These are phyloP conservation scores for Parathielavia appendiculata DNA, from an alignment of 495 filamentous ascomycete species.

Conservation along the genomic window DNA sequence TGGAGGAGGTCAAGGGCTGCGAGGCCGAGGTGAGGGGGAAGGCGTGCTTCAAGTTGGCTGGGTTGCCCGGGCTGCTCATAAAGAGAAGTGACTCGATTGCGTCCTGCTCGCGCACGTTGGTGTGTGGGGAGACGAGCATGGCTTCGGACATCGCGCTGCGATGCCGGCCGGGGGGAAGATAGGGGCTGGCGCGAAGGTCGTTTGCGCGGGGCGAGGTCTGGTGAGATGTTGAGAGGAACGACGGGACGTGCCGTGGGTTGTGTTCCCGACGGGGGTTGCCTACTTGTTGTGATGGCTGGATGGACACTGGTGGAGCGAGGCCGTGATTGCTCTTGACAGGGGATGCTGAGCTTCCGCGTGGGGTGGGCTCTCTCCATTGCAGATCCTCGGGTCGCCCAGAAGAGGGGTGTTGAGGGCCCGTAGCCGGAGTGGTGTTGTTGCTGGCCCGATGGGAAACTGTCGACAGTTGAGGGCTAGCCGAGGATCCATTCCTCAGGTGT, in stretches of 20 bases:
- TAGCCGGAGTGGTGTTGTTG: constrained; percentile 32
- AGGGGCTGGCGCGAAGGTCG: constrained; percentile 37
- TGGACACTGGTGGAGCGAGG: constrained; percentile 36
- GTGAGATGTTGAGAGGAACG: constrained; percentile 37
- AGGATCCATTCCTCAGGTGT: constrained; percentile 44
- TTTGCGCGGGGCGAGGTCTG: constrained; percentile 33
- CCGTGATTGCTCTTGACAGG: constrained; percentile 27
- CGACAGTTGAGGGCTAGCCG: constrained; percentile 42
- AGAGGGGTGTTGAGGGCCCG: constrained; percentile 26
- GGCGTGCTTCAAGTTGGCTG: constrained; percentile 51
- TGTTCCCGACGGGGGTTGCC: constrained; percentile 37
- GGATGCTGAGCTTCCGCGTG: constrained; percentile 25
- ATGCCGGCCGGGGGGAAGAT: constrained; percentile 23
- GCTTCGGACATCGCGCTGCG: constrained; percentile 61
- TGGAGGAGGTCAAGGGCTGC: constrained; percentile 28
- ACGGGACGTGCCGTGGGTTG: constrained; percentile 33
- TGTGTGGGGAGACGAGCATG: constrained; percentile 46
- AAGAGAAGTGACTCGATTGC: constrained; percentile 83
- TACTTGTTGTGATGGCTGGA: constrained; percentile 30
- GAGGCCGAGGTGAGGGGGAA: constrained; percentile 36
- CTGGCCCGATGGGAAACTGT: constrained; percentile 29
- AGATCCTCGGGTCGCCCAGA: constrained; percentile 16
- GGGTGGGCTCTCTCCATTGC: constrained; percentile 19
- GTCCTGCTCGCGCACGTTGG: constrained; percentile 65
- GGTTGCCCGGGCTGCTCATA: constrained; percentile 81